Percentiles rank a stretch among this genome's conserved stretches.
These are phyloP conservation scores for Uncinocarpus reesii DNA, from an alignment of 2,329 filamentous ascomycete genomes.

Conservation along the genomic window DNA sequence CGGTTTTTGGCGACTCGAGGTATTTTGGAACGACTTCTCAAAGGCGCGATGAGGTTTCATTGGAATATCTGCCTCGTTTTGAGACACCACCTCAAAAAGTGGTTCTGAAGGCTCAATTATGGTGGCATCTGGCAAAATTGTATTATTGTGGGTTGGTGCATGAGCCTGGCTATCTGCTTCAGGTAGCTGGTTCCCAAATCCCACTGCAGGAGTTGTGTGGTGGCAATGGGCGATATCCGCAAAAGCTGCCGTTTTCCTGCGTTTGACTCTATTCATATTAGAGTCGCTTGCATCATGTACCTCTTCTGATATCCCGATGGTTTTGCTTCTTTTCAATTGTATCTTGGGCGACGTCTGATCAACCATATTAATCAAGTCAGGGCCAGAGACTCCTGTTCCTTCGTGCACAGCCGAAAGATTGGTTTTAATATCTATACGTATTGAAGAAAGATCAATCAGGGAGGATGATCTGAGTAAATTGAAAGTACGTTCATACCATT, in stretches of 20 bases:
- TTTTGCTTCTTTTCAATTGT: conserved; percentile 17
- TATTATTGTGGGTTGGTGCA: neutral
- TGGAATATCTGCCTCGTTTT: neutral
- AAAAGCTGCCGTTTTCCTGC: conserved; percentile 4
- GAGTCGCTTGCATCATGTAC: neutral
- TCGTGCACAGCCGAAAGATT: no score
- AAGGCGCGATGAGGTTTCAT: neutral
- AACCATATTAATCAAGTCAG: neutral
- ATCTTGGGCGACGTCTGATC: no score
- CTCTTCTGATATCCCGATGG: conserved; percentile 15
- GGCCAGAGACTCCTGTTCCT: neutral
- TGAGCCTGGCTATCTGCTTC: neutral
- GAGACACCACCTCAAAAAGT: neutral
- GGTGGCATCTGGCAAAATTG: neutral
- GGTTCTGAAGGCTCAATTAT: neutral
- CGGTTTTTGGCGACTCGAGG: conserved; percentile 21
- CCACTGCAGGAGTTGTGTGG: neutral
- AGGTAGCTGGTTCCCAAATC: neutral
- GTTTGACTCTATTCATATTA: conserved; percentile 6
- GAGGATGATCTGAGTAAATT: no score
- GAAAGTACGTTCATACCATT: no score
- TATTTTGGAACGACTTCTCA: conserved; percentile 8
- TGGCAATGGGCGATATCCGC: neutral
- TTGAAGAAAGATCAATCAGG: no score
- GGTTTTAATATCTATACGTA: no score